phyloP scores from a whole-genome alignment of 148 eudicot genomes.

The Suaeda aralocaspica region DNA sequence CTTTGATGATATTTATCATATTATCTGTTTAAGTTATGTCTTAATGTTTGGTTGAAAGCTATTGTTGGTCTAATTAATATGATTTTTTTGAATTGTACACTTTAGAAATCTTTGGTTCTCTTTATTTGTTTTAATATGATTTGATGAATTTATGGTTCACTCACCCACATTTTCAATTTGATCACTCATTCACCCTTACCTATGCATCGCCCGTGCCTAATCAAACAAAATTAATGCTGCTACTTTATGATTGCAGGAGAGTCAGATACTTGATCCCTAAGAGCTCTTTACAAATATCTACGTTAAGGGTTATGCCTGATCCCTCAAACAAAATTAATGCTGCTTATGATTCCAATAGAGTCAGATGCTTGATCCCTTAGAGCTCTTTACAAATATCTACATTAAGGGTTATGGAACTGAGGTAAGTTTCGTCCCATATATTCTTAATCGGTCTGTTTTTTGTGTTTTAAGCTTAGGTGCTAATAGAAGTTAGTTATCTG shows the following conservation, averaged over 20 bases:
- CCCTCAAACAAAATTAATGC: too few species aligned
- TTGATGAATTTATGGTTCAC: too few species aligned
- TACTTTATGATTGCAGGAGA: slow-evolving; percentile 66
- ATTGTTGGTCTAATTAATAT: neutral
- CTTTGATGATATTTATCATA: too few species aligned
- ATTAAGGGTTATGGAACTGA: slow-evolving; percentile 75
- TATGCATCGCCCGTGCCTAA: too few species aligned
- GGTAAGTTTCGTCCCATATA: slow-evolving; percentile 37
- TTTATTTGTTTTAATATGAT: too few species aligned
- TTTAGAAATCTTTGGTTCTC: too few species aligned
- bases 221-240: neutral
- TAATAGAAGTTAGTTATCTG: neutral
- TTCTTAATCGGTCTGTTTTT: neutral
- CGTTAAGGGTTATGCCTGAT: slow-evolving; percentile 73
- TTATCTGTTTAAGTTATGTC: neutral
- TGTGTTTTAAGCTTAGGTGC: neutral
- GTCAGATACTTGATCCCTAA: slow-evolving; percentile 81
- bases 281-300: slow-evolving; percentile 82
- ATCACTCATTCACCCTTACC: too few species aligned
- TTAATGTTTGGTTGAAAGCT: neutral
- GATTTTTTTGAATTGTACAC: too few species aligned
- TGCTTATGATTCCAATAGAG: slow-evolving; percentile 62
- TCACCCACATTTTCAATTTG: too few species aligned
- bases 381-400: slow-evolving; percentile 79
- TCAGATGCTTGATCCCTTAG: slow-evolving; percentile 78